Evolutionary conservation across 2,329 filamentous ascomycete genomes (phyloP).

Genomic region (Apiospora arundinis): DNA sequence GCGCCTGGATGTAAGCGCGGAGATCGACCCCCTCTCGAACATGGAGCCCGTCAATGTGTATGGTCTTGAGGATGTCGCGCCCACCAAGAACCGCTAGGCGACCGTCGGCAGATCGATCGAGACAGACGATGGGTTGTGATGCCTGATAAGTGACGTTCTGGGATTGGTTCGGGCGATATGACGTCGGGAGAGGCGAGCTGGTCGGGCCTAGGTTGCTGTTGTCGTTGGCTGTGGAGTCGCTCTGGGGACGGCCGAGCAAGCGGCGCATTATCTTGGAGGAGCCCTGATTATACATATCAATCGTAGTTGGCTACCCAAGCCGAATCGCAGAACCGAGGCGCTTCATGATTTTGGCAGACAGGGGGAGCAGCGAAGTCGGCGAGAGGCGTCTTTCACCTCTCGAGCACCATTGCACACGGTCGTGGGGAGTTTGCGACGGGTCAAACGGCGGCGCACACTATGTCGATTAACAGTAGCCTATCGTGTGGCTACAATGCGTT

Average conservation of each 20-base stretch:
- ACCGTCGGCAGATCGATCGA: conserved; percentile 65
- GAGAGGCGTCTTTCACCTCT: neutral
- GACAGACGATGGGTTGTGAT: conserved; percentile 59
- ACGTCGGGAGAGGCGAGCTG: conserved; percentile 50
- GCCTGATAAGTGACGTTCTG: conserved; percentile 62
- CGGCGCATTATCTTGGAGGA: conserved; percentile 66
- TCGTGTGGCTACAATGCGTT: neutral
- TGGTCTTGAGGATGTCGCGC: conserved; percentile 65
- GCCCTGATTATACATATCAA: conserved; percentile 54
- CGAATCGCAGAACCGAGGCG: conserved; percentile 26
- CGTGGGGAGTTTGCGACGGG: neutral
- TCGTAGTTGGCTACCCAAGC: conserved; percentile 36
- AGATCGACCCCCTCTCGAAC: conserved; percentile 65
- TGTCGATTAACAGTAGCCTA: neutral
- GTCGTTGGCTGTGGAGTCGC: conserved; percentile 54
- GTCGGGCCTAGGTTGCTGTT: conserved; percentile 50
- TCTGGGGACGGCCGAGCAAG: conserved; percentile 60
- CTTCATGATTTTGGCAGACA: conserved; percentile 24
- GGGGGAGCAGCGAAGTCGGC: too few species aligned
- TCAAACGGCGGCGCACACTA: neutral
- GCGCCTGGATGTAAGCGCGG: conserved; percentile 59
- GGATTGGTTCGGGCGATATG: conserved; percentile 59
- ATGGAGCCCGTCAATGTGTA: conserved; percentile 59
- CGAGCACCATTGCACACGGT: neutral
- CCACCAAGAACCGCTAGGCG: conserved; percentile 63